These are phyloP conservation scores for Hymenoscyphus albidus DNA, from an alignment of 2,329 filamentous ascomycete species.

Conservation along the genomic window DNA sequence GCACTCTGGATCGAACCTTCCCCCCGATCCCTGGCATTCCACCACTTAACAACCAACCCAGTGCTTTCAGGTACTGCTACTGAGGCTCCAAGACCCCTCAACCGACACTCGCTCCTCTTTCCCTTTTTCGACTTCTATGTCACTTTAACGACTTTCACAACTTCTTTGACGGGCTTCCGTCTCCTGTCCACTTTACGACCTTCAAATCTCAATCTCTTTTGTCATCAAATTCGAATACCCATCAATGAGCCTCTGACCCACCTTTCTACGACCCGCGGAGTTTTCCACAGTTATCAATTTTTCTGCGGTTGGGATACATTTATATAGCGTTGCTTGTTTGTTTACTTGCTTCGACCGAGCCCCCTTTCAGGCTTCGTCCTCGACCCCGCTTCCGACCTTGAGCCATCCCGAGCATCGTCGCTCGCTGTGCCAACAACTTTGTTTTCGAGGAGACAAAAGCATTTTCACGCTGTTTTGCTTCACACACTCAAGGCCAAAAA, in stretches of 20 bases:
- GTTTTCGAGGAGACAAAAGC: conserved; percentile 38
- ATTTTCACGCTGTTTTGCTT: conserved; percentile 31
- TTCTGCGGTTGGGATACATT: conserved; percentile 33
- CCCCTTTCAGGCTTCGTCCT: conserved; percentile 18
- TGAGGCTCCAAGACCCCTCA: conserved; percentile 27
- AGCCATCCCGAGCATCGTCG: conserved; percentile 28
- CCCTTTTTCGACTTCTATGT: conserved; percentile 33
- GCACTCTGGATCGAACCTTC: conserved; percentile 23
- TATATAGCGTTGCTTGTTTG: conserved; percentile 38
- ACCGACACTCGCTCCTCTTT: conserved; percentile 28
- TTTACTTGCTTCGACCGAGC: conserved; percentile 25
- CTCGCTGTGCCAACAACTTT: conserved; percentile 34
- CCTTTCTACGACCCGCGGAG: conserved; percentile 36
- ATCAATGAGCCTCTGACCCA: conserved; percentile 40
- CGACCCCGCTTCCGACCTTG: conserved; percentile 18
- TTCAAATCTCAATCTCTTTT: conserved; percentile 49
- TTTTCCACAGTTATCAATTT: conserved; percentile 32
- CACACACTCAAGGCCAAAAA: conserved; percentile 27
- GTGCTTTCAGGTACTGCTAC: conserved; percentile 26
- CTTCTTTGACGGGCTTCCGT: conserved; percentile 34
- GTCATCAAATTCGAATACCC: conserved; percentile 43
- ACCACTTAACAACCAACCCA: conserved; percentile 18
- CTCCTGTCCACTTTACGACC: conserved; percentile 34
- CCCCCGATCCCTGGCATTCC: conserved; percentile 15
- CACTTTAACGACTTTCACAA: conserved; percentile 35